phyloP scores from a whole-genome alignment of 1,284 basidiomycete species.

The Flammula alnicola region DNA sequence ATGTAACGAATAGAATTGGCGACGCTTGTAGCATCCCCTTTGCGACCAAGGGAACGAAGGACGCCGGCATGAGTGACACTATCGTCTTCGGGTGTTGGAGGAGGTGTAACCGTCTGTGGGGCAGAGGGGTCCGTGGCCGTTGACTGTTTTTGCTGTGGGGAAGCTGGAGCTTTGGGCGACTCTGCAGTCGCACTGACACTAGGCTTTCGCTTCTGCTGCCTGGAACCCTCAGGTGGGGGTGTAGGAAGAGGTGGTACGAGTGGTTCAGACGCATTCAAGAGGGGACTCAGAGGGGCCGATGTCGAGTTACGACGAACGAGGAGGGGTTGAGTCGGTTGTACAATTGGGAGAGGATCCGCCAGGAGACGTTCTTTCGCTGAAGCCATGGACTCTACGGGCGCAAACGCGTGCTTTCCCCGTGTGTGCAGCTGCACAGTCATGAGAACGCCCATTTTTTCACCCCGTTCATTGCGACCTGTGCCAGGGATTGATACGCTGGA shows the following conservation, averaged over 20 bases:
- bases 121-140: no score
- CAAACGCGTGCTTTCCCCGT: slow-evolving; percentile 59
- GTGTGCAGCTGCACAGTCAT: slow-evolving; percentile 64
- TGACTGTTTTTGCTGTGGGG: no score
- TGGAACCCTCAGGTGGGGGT: slow-evolving; percentile 15
- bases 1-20: slow-evolving; percentile 36
- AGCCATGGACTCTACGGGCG: slow-evolving; percentile 29
- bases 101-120: no score
- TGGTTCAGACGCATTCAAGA: slow-evolving; percentile 18
- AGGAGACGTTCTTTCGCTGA: slow-evolving; percentile 27
- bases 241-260: slow-evolving; percentile 23
- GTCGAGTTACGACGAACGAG: slow-evolving; percentile 52
- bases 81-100: no score
- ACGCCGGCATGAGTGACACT: no score
- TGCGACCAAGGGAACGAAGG: slow-evolving; percentile 2
- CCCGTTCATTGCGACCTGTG: slow-evolving; percentile 43
- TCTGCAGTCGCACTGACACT: no score
- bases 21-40: background rate
- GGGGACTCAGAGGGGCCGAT: slow-evolving; percentile 32
- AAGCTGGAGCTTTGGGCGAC: no score
- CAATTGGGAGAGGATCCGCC: slow-evolving; percentile 18
- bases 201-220: background rate
- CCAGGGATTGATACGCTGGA: slow-evolving; percentile 57
- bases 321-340: slow-evolving; percentile 25
- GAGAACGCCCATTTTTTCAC: slow-evolving; percentile 56